Conservation (phyloP, 169 alveolate genomes). For the Cryptosporidium sp. region DNA sequence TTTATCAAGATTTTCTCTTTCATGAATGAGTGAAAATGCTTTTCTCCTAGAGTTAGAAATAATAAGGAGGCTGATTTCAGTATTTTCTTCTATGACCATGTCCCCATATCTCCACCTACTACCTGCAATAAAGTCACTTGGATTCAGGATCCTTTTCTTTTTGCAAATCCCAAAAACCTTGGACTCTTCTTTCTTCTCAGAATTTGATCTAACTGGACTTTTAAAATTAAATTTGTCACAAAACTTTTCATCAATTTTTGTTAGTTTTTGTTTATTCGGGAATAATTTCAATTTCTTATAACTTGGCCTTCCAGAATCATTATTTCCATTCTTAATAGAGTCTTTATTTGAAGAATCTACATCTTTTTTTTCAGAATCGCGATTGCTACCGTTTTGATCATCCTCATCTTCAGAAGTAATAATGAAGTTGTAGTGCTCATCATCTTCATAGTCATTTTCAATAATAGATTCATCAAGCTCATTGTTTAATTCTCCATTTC, state of each 20-base stretch:
- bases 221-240: background rate
- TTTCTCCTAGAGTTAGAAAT: constrained; percentile 59
- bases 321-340: background rate
- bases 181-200: background rate
- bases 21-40: constrained; percentile 47
- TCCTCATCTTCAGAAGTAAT: constrained; percentile 58
- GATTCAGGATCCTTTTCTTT: constrained; percentile 38
- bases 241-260: constrained; percentile 4
- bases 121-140: constrained; percentile 42
- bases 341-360: background rate
- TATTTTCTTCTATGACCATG: constrained; percentile 18
- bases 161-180: background rate
- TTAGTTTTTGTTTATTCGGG: constrained; percentile 20
- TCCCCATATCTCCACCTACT: constrained; percentile 58
- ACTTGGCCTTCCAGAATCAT: background rate
- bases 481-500: background rate
- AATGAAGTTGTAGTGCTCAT: constrained; percentile 22
- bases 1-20: constrained; percentile 13
- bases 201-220: background rate
- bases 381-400: background rate
- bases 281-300: constrained; percentile 27
- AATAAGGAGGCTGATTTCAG: constrained; percentile 15
- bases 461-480: constrained; percentile 2
- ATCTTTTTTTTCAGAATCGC: background rate
- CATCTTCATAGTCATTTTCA: background rate